Percentiles rank a stretch among this genome's conserved stretches.
These are phyloP conservation scores for Sporothrix protearum DNA, from an alignment of 2,329 filamentous ascomycete species.

Conservation along the genomic window DNA sequence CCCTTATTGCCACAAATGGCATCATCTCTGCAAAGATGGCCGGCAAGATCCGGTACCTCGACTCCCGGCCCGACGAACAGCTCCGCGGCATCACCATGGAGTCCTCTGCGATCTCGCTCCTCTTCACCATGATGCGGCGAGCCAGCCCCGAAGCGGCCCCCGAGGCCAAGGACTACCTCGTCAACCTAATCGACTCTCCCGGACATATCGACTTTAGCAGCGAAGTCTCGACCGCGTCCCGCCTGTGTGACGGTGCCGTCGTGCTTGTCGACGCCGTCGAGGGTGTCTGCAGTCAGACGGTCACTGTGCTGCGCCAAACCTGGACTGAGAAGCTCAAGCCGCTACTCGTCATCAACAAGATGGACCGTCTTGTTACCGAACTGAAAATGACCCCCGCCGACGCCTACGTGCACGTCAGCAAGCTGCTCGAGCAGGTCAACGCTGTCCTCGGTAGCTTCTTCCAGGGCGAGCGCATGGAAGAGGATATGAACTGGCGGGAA, in stretches of 20 bases:
- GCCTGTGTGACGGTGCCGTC: constrained; percentile 89
- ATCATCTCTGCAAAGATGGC: constrained; percentile 98
- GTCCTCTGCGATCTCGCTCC: constrained; percentile 93
- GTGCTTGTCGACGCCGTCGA: constrained; percentile 96
- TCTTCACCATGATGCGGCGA: constrained; percentile 85
- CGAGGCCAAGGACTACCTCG: constrained; percentile 81
- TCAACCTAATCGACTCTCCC: constrained; percentile 96
- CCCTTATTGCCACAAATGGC: constrained; percentile 95
- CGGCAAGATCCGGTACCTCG: constrained; percentile 95
- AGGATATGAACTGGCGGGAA: constrained; percentile 94
- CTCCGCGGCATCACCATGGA: constrained; percentile 99
- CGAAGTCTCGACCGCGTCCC: constrained; percentile 92
- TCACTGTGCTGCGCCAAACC: constrained; percentile 89
- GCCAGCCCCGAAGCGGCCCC: constrained; percentile 64
- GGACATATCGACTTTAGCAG: constrained; percentile 99
- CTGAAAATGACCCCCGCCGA: constrained; percentile 88
- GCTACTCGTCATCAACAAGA: constrained; percentile 94
- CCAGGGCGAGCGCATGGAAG: constrained; percentile 96
- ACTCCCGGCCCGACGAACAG: constrained; percentile 94
- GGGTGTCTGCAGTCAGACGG: constrained; percentile 96
- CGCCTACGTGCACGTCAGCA: constrained; percentile 83
- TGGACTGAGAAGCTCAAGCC: constrained; percentile 97
- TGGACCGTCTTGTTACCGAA: constrained; percentile 91
- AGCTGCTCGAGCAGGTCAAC: constrained; percentile 91
- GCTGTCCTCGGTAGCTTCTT: constrained; percentile 97